Percentiles rank a stretch among this genome's conserved stretches.
Evolutionary conservation across 2,329 filamentous ascomycete species (phyloP).

Genomic region (Ophiostoma triangulosporum): DNA sequence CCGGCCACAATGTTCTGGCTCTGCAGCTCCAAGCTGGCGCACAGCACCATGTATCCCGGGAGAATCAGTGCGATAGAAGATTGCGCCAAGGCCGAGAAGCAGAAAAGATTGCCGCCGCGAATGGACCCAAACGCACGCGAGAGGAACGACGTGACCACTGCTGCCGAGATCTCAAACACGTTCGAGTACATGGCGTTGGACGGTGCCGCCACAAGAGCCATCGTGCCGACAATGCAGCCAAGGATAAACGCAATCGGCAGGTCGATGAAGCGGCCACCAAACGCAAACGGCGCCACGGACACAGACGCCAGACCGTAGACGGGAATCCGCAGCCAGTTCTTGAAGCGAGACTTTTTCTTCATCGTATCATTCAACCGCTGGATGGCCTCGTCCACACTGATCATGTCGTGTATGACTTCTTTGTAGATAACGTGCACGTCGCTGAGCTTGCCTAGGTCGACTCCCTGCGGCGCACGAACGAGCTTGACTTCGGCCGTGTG

Average conservation of each 20-base stretch:
- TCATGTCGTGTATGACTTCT: slow-evolving; percentile 65
- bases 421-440: slow-evolving; percentile 71
- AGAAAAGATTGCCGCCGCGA: slow-evolving; percentile 42
- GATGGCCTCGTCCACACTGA: slow-evolving; percentile 58
- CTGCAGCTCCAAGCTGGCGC: slow-evolving; percentile 49
- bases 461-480: slow-evolving; percentile 52
- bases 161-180: slow-evolving; percentile 34
- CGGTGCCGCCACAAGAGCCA: slow-evolving; percentile 64
- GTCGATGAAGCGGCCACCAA: slow-evolving; percentile 63
- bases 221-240: slow-evolving; percentile 57
- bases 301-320: slow-evolving; percentile 66
- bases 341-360: slow-evolving; percentile 31
- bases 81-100: slow-evolving; percentile 58
- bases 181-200: slow-evolving; percentile 49
- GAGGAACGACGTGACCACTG: slow-evolving; percentile 52
- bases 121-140: slow-evolving; percentile 59
- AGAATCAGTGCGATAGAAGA: slow-evolving; percentile 65
- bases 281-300: slow-evolving; percentile 67
- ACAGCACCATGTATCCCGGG: slow-evolving; percentile 54
- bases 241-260: slow-evolving; percentile 64
- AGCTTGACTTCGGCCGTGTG: slow-evolving; percentile 73
- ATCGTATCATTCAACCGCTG: slow-evolving; percentile 44
- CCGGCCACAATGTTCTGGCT: slow-evolving; percentile 56
- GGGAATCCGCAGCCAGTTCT: slow-evolving; percentile 42
- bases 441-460: slow-evolving; percentile 60